A percentile compares a stretch with the other conserved stretches of the same genome.
Conservation (phyloP, 2,329 filamentous ascomycete genomes). For the Penicillium polonicum region DNA sequence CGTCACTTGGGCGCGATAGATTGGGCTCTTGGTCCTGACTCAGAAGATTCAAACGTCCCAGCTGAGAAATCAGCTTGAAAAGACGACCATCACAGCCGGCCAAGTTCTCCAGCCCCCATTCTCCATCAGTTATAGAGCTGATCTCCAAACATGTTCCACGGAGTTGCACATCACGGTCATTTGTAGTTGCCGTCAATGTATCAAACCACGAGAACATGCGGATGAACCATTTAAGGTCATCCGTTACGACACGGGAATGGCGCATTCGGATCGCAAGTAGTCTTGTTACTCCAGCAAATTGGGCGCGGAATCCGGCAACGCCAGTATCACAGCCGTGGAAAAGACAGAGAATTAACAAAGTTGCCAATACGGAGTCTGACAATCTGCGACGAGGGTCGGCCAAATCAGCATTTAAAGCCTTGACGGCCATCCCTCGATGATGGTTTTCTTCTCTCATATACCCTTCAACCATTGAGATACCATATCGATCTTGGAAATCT, state of each 20-base stretch:
- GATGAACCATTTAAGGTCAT: constrained; percentile 76
- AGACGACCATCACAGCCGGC: constrained; percentile 83
- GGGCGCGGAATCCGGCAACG: constrained; percentile 87
- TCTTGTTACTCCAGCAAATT: constrained; percentile 90
- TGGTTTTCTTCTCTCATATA: constrained; percentile 74
- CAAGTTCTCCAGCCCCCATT: constrained; percentile 77
- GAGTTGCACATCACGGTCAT: constrained; percentile 84
- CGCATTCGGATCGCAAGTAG: constrained; percentile 74
- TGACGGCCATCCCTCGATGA: constrained; percentile 80
- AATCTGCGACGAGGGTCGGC: constrained; percentile 72
- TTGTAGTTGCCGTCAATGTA: constrained; percentile 86
- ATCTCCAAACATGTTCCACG: constrained; percentile 62
- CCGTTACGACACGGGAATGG: constrained; percentile 61
- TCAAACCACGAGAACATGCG: constrained; percentile 94
- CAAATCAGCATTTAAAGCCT: constrained; percentile 78
- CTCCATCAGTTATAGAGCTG: constrained; percentile 62
- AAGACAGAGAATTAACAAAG: constrained; percentile 81
- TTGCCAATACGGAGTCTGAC: constrained; percentile 84
- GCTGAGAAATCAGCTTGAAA: constrained; percentile 80
- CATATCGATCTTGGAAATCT: constrained; percentile 36
- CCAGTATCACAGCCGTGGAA: constrained; percentile 94
- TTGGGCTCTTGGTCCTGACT: constrained; percentile 61
- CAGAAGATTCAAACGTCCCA: constrained; percentile 80
- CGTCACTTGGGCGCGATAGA: constrained; percentile 26
- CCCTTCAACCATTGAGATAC: constrained; percentile 54